Evolutionary conservation across 31 red algal species (phyloP).

Genomic region (Asparagopsis taxiformis): DNA sequence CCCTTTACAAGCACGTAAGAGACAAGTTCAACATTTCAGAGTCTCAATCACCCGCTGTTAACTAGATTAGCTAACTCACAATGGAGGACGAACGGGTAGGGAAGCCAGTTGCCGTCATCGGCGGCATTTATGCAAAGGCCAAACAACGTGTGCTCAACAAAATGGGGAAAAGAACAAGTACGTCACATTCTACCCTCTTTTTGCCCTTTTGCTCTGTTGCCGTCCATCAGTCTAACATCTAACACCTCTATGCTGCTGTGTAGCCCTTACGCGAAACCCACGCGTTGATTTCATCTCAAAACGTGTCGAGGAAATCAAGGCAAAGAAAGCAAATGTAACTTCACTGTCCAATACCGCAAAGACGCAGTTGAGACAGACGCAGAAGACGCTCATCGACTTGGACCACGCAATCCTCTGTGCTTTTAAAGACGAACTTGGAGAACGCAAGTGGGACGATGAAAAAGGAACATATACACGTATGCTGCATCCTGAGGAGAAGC

Average conservation of each 20-base stretch:
- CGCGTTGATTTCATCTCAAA: slow-evolving; percentile 90
- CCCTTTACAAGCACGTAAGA: no score
- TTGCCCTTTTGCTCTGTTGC: no score
- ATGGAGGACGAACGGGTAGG: slow-evolving; percentile 72
- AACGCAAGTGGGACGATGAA: slow-evolving; percentile 83
- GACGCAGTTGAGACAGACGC: slow-evolving; percentile 34
- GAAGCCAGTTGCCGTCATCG: slow-evolving; percentile 65
- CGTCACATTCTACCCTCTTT: not conserved
- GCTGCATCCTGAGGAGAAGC: slow-evolving; percentile 74
- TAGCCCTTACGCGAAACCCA: slow-evolving; percentile 83
- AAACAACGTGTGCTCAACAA: slow-evolving; percentile 94
- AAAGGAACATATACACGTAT: slow-evolving; percentile 59
- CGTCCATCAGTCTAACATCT: no score
- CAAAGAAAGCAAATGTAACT: slow-evolving; percentile 63
- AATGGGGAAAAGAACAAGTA: slow-evolving; percentile 80
- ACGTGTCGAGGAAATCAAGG: slow-evolving; percentile 78
- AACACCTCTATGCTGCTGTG: no score
- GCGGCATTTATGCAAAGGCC: slow-evolving; percentile 87
- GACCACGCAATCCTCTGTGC: slow-evolving; percentile 71
- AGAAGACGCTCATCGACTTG: slow-evolving; percentile 51
- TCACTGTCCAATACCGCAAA: slow-evolving; percentile 34
- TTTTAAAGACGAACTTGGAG: slow-evolving; percentile 78
- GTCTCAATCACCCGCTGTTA: no score
- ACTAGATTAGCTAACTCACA: no score
- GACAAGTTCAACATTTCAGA: no score